Evolutionary conservation across 2,329 filamentous ascomycete species (phyloP).

Genomic region (Fusarium agapanthi): DNA sequence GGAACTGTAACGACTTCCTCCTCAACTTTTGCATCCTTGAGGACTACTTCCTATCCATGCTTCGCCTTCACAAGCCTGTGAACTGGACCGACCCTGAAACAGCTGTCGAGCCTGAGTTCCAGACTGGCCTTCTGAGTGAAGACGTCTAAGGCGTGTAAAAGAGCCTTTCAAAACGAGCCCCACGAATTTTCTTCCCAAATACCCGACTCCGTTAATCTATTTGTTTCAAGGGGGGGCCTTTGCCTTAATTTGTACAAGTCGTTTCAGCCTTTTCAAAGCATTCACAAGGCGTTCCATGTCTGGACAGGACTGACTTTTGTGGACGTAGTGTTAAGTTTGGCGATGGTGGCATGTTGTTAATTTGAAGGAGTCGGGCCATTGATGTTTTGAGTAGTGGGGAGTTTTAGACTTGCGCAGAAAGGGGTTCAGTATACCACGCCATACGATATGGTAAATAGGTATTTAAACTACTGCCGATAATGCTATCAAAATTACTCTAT

Average conservation of each 20-base stretch:
- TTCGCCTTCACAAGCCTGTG: slow-evolving; percentile 72
- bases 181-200: slow-evolving; percentile 3
- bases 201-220: neutral
- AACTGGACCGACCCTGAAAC: slow-evolving; percentile 51
- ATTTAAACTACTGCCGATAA: neutral
- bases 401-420: slow-evolving; percentile 9
- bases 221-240: neutral
- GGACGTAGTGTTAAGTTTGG: neutral
- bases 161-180: slow-evolving; percentile 6
- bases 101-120: slow-evolving; percentile 47
- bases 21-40: slow-evolving; percentile 72
- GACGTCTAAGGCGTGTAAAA: slow-evolving; percentile 24
- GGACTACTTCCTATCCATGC: slow-evolving; percentile 71
- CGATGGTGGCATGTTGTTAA: slow-evolving; percentile 6
- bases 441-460: slow-evolving; percentile 7
- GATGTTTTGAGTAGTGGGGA: neutral
- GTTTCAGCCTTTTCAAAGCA: neutral
- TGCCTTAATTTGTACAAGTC: neutral
- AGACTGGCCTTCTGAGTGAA: slow-evolving; percentile 34
- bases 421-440: slow-evolving; percentile 20
- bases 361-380: neutral
- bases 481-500: too few species aligned
- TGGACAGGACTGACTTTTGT: neutral
- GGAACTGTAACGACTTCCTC: slow-evolving; percentile 63
- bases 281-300: neutral